Evolutionary conservation across 768 basidiomycete species (phyloP), one percentile per base, ranked within the genome.

Genomic region (Collybia sordida): DNA sequence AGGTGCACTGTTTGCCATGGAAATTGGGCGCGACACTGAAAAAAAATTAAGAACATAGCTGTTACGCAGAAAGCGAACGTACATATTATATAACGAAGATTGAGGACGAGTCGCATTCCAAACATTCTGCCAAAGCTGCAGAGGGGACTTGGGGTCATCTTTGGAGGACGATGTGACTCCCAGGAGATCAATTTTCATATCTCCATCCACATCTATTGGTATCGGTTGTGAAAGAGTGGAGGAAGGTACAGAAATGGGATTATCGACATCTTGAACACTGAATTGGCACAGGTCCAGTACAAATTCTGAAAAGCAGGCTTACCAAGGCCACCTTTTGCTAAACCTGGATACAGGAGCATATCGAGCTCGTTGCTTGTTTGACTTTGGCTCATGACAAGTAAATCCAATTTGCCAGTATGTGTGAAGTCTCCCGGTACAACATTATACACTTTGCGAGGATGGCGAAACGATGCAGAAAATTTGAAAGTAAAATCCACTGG

Each of bases 361-460:
- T 85, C 81, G 28, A 92, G 65, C 48, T 79, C 80, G 53, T 60
- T 73, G 44, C 56, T 73, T 37, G 59, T 72, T 43, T 62, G 65
- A 54, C 78, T 75, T 48, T 83, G 74, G 37, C 85, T 82, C 90
- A 98, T 93, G 40, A 98, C 82, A 1, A 98, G 81, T 1, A 97
- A 62, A 67, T 98, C 97, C 3, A 98, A 77, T 58, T 82, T 86
- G 24, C 97, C 97, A 49, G 93, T 88, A 61, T 93, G 89, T 21
- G 94, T 89, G 62, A 89, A 97, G 69, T 99, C 97, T 18, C 90
- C 92, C 0, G 95, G 94, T 8, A 98, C 81, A 44, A 95, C 85
- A 62, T 97, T 97, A 52, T 81, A 70, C 18, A 97, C 75, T 24
- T 72, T 74, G 22, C 64, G 55, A 6, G 79, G 66, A 69, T 90